Percentiles rank a stretch among this genome's conserved stretches.
Evolutionary conservation across 2,329 filamentous ascomycete species (phyloP).

Genomic region (Drechslerella stenobrocha): DNA sequence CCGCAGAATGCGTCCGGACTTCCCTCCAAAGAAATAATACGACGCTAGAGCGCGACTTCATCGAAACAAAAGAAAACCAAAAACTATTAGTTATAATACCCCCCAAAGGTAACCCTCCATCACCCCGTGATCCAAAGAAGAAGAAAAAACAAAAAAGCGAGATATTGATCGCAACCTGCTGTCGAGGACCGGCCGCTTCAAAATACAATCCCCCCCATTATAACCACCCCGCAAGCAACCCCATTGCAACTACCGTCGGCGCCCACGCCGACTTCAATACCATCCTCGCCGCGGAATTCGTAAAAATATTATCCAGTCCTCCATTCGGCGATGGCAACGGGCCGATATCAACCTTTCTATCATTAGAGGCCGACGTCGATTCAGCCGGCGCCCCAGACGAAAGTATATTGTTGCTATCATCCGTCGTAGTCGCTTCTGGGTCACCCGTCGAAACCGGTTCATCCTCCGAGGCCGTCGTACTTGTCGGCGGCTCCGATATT

Average conservation of each 20-base stretch:
- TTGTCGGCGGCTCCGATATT: conserved; percentile 5
- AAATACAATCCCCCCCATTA: not conserved
- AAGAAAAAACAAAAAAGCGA: too few species aligned
- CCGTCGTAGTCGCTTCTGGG: not conserved
- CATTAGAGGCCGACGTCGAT: conserved; percentile 7
- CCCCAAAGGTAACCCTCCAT: too few species aligned
- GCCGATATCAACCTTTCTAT: conserved; percentile 3
- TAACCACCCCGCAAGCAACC: conserved; percentile 19
- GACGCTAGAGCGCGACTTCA: too few species aligned
- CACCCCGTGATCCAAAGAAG: too few species aligned
- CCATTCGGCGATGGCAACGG: conserved; percentile 41
- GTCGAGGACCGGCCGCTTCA: not conserved
- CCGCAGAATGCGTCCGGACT: too few species aligned
- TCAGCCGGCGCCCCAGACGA: not conserved
- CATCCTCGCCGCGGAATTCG: conserved; percentile 7
- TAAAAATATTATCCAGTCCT: conserved; percentile 39
- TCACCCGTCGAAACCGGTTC: not conserved
- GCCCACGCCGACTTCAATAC: not conserved
- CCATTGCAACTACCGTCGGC: conserved; percentile 8
- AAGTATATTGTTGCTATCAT: not conserved
- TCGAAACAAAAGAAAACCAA: too few species aligned
- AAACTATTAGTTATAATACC: too few species aligned
- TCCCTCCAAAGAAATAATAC: too few species aligned
- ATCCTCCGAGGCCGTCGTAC: conserved; percentile 1
- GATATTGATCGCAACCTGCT: too few species aligned